Base-by-base conservation (phyloP, 2,329 filamentous ascomycete genomes). In the Aspergillus transmontanensis region DNA sequence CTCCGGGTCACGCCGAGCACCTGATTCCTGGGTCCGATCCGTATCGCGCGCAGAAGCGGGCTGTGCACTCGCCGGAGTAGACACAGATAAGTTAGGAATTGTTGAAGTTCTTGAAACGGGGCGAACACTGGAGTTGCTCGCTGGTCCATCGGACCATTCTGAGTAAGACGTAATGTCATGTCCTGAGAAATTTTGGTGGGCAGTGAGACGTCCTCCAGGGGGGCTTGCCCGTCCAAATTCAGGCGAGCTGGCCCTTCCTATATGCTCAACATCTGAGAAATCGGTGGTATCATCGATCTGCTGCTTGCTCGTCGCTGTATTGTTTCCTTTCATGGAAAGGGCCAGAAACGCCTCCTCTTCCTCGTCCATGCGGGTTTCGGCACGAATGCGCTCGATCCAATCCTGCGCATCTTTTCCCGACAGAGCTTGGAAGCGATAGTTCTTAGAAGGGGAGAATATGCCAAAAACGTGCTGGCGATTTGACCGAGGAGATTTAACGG, bases 401-500 rank as follows among this genome's bases (percentile, higher is more conserved):
- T 91, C 89, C 65, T 91, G 86, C 6, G 92, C 92, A 66, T 97
- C 94, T 63, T 87, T 82, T 57, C 88, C 86, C 4, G 86, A 90
- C 36, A 83, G 76, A 0, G 92, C 93, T 77, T 96, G 91, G 64
- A 99, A 88, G 73, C 97, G 93, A 79, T 90, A 97, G 80, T 97
- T 98, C 68, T 90, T 90, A 19, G 93, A 90, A 0, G 94, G 91
- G 0, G 93, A 94, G 79, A 97, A 99, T 53, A 98, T 85, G 23
- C 92, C 95, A 75, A 99, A 98, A 64, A 97, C 87, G 75, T 97
- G 89, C 58, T 92, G 87, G 63, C 91, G 90, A 75, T 91, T 94
- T 65, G 93, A 89, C 78, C 96, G 97, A 10, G 92, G 90, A 71
- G 96, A 93, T 72, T 92, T 94, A 67, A 98, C 89, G 63, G 92